Conservation (phyloP, 2,329 filamentous ascomycete species). For the Aspergillus felis region DNA sequence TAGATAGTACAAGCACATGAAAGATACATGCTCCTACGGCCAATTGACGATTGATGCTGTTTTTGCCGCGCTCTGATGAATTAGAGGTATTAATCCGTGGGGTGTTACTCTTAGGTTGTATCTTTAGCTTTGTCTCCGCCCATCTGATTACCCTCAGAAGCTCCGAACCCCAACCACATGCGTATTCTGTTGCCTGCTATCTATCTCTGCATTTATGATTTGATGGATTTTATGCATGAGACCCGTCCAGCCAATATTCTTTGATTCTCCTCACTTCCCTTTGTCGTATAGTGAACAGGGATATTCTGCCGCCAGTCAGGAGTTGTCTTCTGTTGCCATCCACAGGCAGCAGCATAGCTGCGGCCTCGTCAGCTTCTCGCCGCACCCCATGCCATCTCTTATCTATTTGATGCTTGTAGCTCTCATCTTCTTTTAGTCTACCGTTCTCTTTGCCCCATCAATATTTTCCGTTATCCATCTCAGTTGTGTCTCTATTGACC, state of each 20-base stretch:
- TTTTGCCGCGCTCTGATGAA: no score
- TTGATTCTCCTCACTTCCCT: neutral
- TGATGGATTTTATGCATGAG: conserved; percentile 2
- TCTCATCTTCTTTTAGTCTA: neutral
- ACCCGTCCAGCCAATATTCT: neutral
- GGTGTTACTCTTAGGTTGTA: neutral
- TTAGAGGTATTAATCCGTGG: no score
- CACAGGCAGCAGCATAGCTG: neutral
- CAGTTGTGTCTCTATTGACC: neutral
- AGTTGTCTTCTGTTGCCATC: neutral
- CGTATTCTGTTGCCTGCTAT: conserved; percentile 13
- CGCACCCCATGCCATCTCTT: neutral
- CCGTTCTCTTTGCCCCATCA: neutral
- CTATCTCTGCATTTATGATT: neutral
- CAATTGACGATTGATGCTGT: neutral
- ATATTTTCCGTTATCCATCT: neutral
- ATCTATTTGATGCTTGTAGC: neutral
- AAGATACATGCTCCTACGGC: neutral
- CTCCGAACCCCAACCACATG: neutral
- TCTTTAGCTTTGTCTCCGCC: neutral
- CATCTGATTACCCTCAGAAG: neutral
- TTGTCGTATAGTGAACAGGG: neutral
- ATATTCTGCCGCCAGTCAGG: neutral
- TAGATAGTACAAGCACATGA: neutral
- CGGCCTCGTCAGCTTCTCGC: neutral